Base-by-base conservation (phyloP, 2,329 filamentous ascomycete species). In the Exserohilum turcica region DNA sequence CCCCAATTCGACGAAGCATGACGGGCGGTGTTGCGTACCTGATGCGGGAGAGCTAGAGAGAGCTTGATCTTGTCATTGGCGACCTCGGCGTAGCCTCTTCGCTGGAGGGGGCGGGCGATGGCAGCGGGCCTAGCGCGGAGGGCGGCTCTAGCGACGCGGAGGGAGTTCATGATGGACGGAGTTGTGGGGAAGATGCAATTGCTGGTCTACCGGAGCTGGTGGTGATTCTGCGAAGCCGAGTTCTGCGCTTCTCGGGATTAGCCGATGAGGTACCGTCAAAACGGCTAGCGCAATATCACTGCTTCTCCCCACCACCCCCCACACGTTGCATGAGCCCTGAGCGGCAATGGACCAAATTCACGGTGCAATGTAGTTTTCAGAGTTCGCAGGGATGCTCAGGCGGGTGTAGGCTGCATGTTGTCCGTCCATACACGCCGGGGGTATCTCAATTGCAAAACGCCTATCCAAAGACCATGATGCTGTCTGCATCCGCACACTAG, bases 1-100 rank as follows among this genome's bases (percentile, higher is more conserved):
- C 19, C 19, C 43, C 49, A 36, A 19, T 15, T 44, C 47, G 36
- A 50, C 38, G 39, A 42, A 46, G 48, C 49, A 43, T 39, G 52
- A 42, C 32, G 39, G 58, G 43, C 45, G 61, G 53, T 43, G 54
- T 53, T 62, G 63, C 90, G 80, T 91, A 97, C 94, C 92, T 97
- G 90, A 82, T 97, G 93, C 82, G 94, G 94, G 71, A 99, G 90
- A 77, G 90, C 87, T 82, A 99, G 84, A 84, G 91, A 96, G 82
- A 99, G 88, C 88, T 96, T 95, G 85, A 99, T 96, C 77, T 82
- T 82, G 76, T 81, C 79, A 53, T 78, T 72, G 65, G 78, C 79
- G 65, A 80, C 79, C 68, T 81, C 79, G 69, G 79, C 94, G 78
- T 99, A 99, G 72, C 88, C 88, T 84, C 94, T 87, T 79, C 91